Base-by-base conservation (phyloP, 2,329 filamentous ascomycete species). In the Xylaria sp. region DNA sequence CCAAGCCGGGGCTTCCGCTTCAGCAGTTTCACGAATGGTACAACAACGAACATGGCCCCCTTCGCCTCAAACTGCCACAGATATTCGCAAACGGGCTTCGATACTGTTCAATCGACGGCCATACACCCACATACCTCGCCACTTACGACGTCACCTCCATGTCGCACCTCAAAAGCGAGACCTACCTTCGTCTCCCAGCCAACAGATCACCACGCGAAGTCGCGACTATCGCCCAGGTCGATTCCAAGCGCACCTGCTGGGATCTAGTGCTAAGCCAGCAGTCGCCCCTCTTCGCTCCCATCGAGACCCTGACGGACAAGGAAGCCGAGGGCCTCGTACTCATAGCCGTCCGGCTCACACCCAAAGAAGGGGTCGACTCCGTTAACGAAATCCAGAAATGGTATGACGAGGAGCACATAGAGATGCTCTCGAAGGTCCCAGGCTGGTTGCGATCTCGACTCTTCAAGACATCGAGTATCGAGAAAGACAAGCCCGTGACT, bases 1-100 rank as follows among this genome's bases (percentile, higher is more conserved):
- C 91, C 68, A 81, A 83, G 72, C 79, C 83, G 59, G 81, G 81
- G 66, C 80, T 91, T 67, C 79, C 86, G 58, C 75, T 81, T 52
- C 79, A 83, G 63, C 85, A 90, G 69, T 95, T 96, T 76, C 89
- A 95, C 74, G 90, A 95, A 72, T 93, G 90, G 90, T 96, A 96
- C 79, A 92, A 95, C 78, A 94, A 92, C 74, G 91, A 96, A 77
- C 91, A 96, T 76, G 91, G 91, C 57, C 91, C 91, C 16, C 84
- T 86, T 13, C 88, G 91, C 52, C 82, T 95, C 5, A 87, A 90
- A 53, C 77, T 95, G 11, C 84, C 89, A 3, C 86, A 88, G 68
- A 86, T 92, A 71, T 85, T 85, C 71, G 72, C 76, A 66, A 94
- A 91, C 72, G 91, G 91, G 60, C 87, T 94, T 67, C 87, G 91